Base-by-base conservation (phyloP, 441 rosid species). In the Breynia disticha region DNA sequence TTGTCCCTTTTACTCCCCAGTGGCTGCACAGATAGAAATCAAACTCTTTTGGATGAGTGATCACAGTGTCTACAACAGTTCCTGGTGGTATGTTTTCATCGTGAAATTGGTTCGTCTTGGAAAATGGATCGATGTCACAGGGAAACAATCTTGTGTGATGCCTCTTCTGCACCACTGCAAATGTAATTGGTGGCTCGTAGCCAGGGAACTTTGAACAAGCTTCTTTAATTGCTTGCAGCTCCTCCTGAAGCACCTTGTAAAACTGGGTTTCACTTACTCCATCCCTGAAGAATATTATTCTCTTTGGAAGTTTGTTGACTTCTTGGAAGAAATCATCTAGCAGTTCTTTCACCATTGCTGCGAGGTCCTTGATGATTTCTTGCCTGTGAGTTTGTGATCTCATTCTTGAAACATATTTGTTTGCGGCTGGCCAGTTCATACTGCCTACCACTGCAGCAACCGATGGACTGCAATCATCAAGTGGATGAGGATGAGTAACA, bases 251-350 rank as follows among this genome's bases (percentile, higher is more conserved):
- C 43, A 89, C 96, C 55, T 86, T 84, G 38, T 52, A 63, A 45
- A 89, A 89, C 22, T 86, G 93, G 0, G 95, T 88, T 67, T 87
- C 97, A 32, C 95, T 79, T 2, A 89, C 99, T 49, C 97, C 94
- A 64, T 84, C 97, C 35, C 97, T 83, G 55, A 68, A 93, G 69
- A 93, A 93, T 39, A 93, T 80, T 54, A 93, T 83, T 69, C 93
- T 76, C 0, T 39, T 5, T 41, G 96, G 94, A 49, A 91, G 89
- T 63, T 71, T 74, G 52, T 70, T 71, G 17, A 75, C 73, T 35
- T 80, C 94, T 51, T 69, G 78, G 66, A 60, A 67, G 56, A 91
- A 91, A 28, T 87, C 95, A 8, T 91, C 87, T 17, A 91, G 78
- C 42, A 91, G 55, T 54, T 67, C 90, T 14, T 54, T 69, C 3